Conservation (phyloP, 176 grass and related monocot genomes). For the Coix lacrymajobi region DNA sequence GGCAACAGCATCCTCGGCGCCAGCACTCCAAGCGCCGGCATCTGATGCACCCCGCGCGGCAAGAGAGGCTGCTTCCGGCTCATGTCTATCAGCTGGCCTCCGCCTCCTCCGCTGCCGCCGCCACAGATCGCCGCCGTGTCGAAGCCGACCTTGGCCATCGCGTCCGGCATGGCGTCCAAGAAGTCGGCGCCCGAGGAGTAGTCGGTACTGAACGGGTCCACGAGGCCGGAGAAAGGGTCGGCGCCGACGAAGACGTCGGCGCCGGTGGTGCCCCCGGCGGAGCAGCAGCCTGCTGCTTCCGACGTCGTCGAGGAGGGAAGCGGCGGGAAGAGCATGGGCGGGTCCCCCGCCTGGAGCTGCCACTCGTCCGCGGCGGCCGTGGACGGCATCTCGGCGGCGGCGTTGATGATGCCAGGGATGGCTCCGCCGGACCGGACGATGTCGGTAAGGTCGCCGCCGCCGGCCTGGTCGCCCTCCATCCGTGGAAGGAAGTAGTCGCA, state of each 20-base stretch:
- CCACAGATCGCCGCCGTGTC: constrained; percentile 14
- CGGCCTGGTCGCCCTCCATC: constrained; percentile 50
- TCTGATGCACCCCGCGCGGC: constrained; percentile 48
- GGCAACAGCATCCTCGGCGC: constrained; percentile 29
- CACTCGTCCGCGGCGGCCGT: constrained; percentile 24
- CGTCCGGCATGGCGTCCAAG: constrained; percentile 25
- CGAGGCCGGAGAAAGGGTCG: constrained; percentile 56
- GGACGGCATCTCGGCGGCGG: constrained; percentile 30
- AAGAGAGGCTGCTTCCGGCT: constrained; percentile 44
- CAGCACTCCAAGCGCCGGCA: constrained; percentile 29
- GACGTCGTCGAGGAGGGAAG: not conserved
- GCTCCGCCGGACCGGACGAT: constrained; percentile 47
- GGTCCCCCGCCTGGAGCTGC: constrained; percentile 35
- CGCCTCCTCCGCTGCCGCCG: not conserved
- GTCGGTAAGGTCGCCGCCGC: constrained; percentile 47
- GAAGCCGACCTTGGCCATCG: constrained; percentile 41
- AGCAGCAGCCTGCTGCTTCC: not conserved
- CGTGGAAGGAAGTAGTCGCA: constrained; percentile 59
- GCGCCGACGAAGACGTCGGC: constrained; percentile 22
- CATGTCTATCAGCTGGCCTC: constrained; percentile 17
- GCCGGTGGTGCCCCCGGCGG: not conserved
- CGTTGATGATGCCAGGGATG: constrained; percentile 1
- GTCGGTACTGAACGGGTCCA: constrained; percentile 61
- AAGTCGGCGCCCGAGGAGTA: constrained; percentile 36
- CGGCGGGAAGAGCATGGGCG: constrained; percentile 28